These are phyloP conservation scores for Geotrichum australiense DNA, from an alignment of 1,139 yeast genomes.

Conservation along the genomic window DNA sequence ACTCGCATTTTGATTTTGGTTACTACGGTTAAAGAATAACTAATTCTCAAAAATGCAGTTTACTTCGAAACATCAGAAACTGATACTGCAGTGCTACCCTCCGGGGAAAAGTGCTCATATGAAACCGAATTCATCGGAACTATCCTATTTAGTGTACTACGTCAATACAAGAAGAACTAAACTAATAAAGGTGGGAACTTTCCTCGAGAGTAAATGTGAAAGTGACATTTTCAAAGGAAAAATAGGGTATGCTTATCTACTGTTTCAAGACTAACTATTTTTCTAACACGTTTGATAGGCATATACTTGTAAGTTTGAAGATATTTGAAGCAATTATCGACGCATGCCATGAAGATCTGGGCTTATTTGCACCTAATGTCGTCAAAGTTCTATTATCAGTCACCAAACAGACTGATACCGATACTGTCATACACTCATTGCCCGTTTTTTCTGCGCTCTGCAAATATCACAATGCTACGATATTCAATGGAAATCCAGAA, in stretches of 20 bases:
- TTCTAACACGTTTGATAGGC: slow-evolving; percentile 27
- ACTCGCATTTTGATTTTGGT: too few species aligned
- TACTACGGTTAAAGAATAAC: neutral
- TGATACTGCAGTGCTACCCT: slow-evolving; percentile 89
- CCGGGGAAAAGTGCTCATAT: slow-evolving; percentile 79
- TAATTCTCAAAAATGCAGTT: slow-evolving; percentile 8
- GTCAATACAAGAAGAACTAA: slow-evolving; percentile 89
- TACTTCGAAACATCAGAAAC: slow-evolving; percentile 75
- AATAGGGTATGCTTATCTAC: slow-evolving; percentile 41
- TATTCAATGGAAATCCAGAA: slow-evolving; percentile 64
- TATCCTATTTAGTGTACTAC: slow-evolving; percentile 79
- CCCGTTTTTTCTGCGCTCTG: slow-evolving; percentile 52
- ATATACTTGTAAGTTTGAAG: slow-evolving; percentile 72
- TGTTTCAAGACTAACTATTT: neutral
- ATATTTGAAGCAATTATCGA: slow-evolving; percentile 63
- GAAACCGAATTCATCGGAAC: slow-evolving; percentile 85
- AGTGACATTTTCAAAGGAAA: slow-evolving; percentile 56
- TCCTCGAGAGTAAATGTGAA: slow-evolving; percentile 56
- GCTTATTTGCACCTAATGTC: slow-evolving; percentile 59
- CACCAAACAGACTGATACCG: slow-evolving; percentile 46
- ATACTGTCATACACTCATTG: slow-evolving; percentile 46
- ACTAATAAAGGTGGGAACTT: slow-evolving; percentile 74
- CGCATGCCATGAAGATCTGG: slow-evolving; percentile 75
- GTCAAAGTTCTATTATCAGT: slow-evolving; percentile 39
- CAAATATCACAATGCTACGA: slow-evolving; percentile 53